These are phyloP conservation scores for Geotrichum fermentans DNA, from an alignment of 1,139 yeast genomes.

Conservation along the genomic window DNA sequence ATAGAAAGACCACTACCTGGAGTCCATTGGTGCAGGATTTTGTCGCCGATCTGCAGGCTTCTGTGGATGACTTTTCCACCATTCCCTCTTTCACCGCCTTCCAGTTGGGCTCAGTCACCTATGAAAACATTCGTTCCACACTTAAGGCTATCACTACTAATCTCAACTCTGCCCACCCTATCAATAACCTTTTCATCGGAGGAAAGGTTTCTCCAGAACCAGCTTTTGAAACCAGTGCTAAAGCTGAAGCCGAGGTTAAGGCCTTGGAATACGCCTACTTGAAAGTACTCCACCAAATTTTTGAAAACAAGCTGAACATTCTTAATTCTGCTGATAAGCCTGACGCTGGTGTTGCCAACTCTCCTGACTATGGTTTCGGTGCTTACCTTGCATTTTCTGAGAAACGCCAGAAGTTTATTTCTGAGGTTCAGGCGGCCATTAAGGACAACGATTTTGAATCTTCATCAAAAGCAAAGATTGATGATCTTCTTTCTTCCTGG, in stretches of 20 bases:
- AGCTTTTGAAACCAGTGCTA: slow-evolving; percentile 23
- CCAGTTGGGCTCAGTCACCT: slow-evolving; percentile 49
- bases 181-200: slow-evolving; percentile 64
- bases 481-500: slow-evolving; percentile 67
- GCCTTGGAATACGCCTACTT: slow-evolving; percentile 73
- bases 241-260: slow-evolving; percentile 46
- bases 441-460: slow-evolving; percentile 48
- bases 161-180: slow-evolving; percentile 49
- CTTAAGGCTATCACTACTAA: slow-evolving; percentile 51
- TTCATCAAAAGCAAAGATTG: slow-evolving; percentile 46
- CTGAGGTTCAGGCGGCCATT: slow-evolving; percentile 48
- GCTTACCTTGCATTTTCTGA: slow-evolving; percentile 57
- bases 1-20: slow-evolving; percentile 47
- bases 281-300: slow-evolving; percentile 67
- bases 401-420: slow-evolving; percentile 41
- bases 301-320: slow-evolving; percentile 49
- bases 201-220: slow-evolving; percentile 22
- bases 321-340: slow-evolving; percentile 53
- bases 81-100: slow-evolving; percentile 49
- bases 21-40: slow-evolving; percentile 74
- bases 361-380: slow-evolving; percentile 88
- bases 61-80: slow-evolving; percentile 43
- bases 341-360: slow-evolving; percentile 40
- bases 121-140: slow-evolving; percentile 44
- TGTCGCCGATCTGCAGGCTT: slow-evolving; percentile 53